These are phyloP conservation scores for Pleurotus sapidus DNA, from an alignment of 768 basidiomycete species.

Conservation along the genomic window DNA sequence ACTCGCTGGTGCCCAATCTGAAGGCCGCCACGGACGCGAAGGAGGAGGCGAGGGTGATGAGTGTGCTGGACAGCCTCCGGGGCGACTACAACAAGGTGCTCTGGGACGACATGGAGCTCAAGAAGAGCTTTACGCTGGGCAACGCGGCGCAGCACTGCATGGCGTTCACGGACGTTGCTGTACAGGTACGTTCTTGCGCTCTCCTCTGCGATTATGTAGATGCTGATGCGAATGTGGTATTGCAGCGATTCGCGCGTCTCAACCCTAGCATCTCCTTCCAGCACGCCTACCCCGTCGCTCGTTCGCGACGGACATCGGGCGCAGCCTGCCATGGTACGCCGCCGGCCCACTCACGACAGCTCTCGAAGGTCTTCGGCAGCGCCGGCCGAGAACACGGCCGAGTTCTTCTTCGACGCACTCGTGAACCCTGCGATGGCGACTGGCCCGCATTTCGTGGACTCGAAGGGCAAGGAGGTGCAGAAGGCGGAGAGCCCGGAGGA, in stretches of 20 bases:
- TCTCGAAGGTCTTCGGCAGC: constrained; percentile 20
- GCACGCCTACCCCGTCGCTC: constrained; percentile 27
- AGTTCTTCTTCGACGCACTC: constrained; percentile 33
- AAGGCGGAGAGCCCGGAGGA: background rate
- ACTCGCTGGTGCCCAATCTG: constrained; percentile 43
- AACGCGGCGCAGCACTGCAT: constrained; percentile 31
- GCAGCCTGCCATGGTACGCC: constrained; percentile 19
- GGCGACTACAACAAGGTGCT: constrained; percentile 32
- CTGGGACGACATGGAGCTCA: constrained; percentile 48
- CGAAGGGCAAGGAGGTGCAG: constrained; percentile 7
- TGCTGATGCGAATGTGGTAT: no score
- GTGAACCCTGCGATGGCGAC: constrained; percentile 12
- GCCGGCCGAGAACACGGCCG: constrained; percentile 25
- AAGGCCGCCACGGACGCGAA: constrained; percentile 39
- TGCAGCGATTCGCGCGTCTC: constrained; percentile 24
- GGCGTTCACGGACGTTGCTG: constrained; percentile 54
- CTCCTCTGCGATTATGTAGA: background rate
- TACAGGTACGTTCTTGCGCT: constrained; percentile 35
- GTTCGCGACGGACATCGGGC: constrained; percentile 33
- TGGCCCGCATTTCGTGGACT: constrained; percentile 1
- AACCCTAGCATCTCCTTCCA: constrained; percentile 32
- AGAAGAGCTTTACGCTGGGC: constrained; percentile 36
- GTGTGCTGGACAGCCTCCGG: constrained; percentile 33
- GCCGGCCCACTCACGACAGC: constrained; percentile 20
- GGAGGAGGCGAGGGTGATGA: constrained; percentile 49